A percentile compares a stretch with the other conserved stretches of the same genome.
These are phyloP conservation scores for Biscogniauxia mediterranea DNA, from an alignment of 2,329 filamentous ascomycete genomes.

Conservation along the genomic window DNA sequence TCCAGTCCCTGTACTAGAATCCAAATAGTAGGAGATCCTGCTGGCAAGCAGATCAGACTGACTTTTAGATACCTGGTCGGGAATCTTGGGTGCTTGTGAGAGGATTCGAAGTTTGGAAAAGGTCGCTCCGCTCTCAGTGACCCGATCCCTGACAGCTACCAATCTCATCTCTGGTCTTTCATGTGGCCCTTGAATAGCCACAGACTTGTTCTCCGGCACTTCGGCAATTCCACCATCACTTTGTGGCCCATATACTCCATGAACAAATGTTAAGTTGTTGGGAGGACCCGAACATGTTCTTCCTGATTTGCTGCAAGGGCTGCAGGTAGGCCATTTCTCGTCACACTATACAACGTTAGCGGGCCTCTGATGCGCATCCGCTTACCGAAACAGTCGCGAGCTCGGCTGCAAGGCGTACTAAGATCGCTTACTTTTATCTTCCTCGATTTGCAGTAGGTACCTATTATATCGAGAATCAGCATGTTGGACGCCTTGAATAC, in stretches of 20 bases:
- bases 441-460: constrained; percentile 10
- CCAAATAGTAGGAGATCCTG: constrained; percentile 6
- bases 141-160: constrained; percentile 8
- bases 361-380: background rate
- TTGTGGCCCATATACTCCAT: background rate
- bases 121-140: constrained; percentile 11
- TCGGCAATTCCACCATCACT: background rate
- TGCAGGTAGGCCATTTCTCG: constrained; percentile 14
- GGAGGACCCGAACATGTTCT: constrained; percentile 14
- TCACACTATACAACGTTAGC: constrained; percentile 9
- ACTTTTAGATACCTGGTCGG: constrained; percentile 4
- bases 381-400: constrained; percentile 1
- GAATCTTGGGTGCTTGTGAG: constrained; percentile 3
- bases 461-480: background rate
- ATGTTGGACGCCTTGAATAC: background rate
- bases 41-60: constrained; percentile 7
- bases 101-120: constrained; percentile 13
- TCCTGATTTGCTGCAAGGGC: constrained; percentile 13
- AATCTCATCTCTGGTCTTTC: background rate
- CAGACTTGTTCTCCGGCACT: background rate
- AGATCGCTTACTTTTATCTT: constrained; percentile 15
- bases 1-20: constrained; percentile 12
- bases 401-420: background rate
- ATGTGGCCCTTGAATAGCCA: background rate
- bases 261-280: constrained; percentile 10